These are phyloP conservation scores for Zasmidium cellare DNA, from an alignment of 2,329 filamentous ascomycete species.

Conservation along the genomic window DNA sequence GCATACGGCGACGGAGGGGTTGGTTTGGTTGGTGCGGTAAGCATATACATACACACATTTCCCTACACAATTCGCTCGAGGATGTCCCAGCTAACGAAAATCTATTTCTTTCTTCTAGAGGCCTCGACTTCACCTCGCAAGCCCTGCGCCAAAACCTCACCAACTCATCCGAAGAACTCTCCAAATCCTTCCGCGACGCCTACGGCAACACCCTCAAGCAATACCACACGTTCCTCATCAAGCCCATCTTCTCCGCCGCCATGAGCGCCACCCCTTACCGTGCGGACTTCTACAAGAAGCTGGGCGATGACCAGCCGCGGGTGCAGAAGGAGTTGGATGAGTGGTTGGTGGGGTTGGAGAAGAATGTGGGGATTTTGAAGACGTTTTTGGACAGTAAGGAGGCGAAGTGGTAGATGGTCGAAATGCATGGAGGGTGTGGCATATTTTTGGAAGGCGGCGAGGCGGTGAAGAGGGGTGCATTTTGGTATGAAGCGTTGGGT, in stretches of 20 bases:
- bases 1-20: slow-evolving; percentile 82
- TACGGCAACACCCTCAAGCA: slow-evolving; percentile 88
- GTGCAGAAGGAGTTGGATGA: slow-evolving; percentile 64
- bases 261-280: slow-evolving; percentile 93
- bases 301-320: slow-evolving; percentile 66
- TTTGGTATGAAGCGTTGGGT: too few relatives aligned
- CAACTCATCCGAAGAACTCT: slow-evolving; percentile 71
- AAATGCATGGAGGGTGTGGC: neutral
- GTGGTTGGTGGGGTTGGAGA: slow-evolving; percentile 78
- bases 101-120: slow-evolving; percentile 53
- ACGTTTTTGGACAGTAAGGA: slow-evolving; percentile 59
- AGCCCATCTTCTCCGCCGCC: slow-evolving; percentile 88
- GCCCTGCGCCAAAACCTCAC: slow-evolving; percentile 76
- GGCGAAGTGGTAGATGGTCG: slow-evolving; percentile 34
- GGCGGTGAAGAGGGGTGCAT: neutral
- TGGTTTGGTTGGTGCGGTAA: slow-evolving; percentile 88
- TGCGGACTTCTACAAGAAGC: slow-evolving; percentile 87
- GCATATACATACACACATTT: too few relatives aligned
- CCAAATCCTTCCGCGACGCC: slow-evolving; percentile 80
- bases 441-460: too few relatives aligned
- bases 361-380: slow-evolving; percentile 74
- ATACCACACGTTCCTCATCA: slow-evolving; percentile 84
- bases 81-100: neutral
- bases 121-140: slow-evolving; percentile 89
- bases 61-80: neutral